Base-by-base conservation (phyloP, 441 rosid species). In the Syzygium malaccense region DNA sequence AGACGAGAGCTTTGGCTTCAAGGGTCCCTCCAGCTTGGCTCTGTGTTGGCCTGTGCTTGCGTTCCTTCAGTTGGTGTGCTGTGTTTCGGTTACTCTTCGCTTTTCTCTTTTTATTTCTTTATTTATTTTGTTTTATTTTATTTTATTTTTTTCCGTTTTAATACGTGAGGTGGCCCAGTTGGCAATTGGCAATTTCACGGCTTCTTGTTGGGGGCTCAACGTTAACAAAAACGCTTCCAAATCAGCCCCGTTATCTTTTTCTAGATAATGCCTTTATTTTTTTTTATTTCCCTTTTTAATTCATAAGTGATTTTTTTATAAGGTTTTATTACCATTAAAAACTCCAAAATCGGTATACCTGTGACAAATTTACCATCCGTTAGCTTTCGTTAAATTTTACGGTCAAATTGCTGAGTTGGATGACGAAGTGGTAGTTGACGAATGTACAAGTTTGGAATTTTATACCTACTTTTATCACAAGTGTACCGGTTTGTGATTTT, bases 401-500 rank as follows among this genome's bases (percentile, higher is more conserved):
- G 17, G 5, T 60, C 3, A 28, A 58, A 28, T 28, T 60, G 4
- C 2, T 0, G 14, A 60, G 66, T 28, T 60, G 8, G 8, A 60
- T 14, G 14, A 60, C 4, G 45, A 60, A 14, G 32, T 60, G 66
- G 2, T 0, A 26, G 5, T 58, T 10, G 14, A 58, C 26, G 7
- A 0, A 58, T 25, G 7, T 25, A 28, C 0, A 1, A 0, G 2
- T 60, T 60, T 60, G 0, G 4, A 4, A 60, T 60, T 60, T 60
- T 13, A 2, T 4, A 8, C 6, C n/a, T 28, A 0, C 3, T 0
- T 60, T 60, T 60, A 0, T 60, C n/a, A 28, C 3, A 60, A 0
- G 0, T 13, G 1, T 57, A 57, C 6, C 25, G 10, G 5, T 57
- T 57, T 57, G 1, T 23, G 3, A 9, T 57, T 60, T 60, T 60